Evolutionary conservation across 2,329 filamentous ascomycete species (phyloP).

Genomic region (Penicillium sp.): DNA sequence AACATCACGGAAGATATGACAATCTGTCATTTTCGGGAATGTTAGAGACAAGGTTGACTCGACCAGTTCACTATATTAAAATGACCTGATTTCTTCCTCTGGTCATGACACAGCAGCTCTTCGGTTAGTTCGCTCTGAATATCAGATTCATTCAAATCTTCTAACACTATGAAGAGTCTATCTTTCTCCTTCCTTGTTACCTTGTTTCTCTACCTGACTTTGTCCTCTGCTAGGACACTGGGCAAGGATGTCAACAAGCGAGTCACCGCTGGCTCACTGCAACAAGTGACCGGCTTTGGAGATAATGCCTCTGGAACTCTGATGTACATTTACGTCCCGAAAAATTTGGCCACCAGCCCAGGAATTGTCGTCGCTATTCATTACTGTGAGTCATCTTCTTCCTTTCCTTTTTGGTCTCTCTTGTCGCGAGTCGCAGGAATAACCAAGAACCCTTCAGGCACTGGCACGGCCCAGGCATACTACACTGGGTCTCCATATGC

Average conservation of each 20-base stretch:
- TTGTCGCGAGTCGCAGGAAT: not conserved
- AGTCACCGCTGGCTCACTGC: slow-evolving; percentile 2
- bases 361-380: slow-evolving; percentile 5
- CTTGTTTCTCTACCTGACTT: not conserved
- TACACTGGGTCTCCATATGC: slow-evolving; percentile 7
- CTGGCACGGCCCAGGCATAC: slow-evolving; percentile 5
- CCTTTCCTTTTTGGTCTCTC: not conserved
- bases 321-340: slow-evolving; percentile 6
- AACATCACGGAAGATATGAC: not conserved
- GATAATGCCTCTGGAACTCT: slow-evolving; percentile 1
- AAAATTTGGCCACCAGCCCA: not conserved
- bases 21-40: not conserved
- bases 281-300: slow-evolving; percentile 5
- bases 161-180: not conserved
- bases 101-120: not conserved
- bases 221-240: slow-evolving; percentile 1
- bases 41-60: not conserved
- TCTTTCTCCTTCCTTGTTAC: slow-evolving; percentile 1
- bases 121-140: not conserved
- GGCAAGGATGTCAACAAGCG: slow-evolving; percentile 3
- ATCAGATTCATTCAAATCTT: not conserved
- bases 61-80: not conserved
- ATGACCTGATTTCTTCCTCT: not conserved
- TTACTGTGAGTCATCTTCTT: not conserved
- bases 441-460: not conserved